Conservation (phyloP, 2,329 filamentous ascomycete genomes). For the Botryotinia convoluta region DNA sequence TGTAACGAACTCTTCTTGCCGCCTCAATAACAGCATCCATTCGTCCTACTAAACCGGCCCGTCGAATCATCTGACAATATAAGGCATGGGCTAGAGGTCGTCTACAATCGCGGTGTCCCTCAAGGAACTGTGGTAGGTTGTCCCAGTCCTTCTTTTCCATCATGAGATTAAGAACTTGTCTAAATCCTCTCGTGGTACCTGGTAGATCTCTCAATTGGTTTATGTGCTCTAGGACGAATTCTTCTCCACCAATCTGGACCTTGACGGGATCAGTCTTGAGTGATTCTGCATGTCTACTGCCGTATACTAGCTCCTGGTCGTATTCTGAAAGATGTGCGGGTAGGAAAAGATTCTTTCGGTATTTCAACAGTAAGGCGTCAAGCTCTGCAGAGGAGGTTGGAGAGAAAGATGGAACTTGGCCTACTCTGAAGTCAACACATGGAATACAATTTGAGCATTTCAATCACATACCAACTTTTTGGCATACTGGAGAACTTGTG, state of each 20-base stretch:
- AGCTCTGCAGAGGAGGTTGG: constrained; percentile 53
- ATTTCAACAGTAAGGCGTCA: constrained; percentile 49
- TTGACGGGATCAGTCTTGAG: constrained; percentile 55
- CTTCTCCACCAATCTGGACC: constrained; percentile 57
- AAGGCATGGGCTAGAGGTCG: background rate
- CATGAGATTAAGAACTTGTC: constrained; percentile 33
- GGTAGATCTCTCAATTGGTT: constrained; percentile 30
- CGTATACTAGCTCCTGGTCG: constrained; percentile 55
- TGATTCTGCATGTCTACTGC: constrained; percentile 45
- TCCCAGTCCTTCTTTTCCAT: constrained; percentile 38
- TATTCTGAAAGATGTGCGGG: constrained; percentile 55
- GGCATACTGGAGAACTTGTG: constrained; percentile 31
- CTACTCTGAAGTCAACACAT: constrained; percentile 22
- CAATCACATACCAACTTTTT: constrained; percentile 30
- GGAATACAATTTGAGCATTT: background rate
- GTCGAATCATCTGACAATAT: constrained; percentile 24
- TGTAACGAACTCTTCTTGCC: constrained; percentile 31
- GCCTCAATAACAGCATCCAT: constrained; percentile 37
- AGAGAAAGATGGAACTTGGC: constrained; percentile 43
- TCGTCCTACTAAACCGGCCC: constrained; percentile 24
- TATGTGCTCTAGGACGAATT: constrained; percentile 36
- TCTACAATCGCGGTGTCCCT: constrained; percentile 31
- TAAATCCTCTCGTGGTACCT: constrained; percentile 18
- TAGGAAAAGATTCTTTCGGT: constrained; percentile 60
- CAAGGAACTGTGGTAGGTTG: constrained; percentile 36